A percentile compares a stretch with the other conserved stretches of the same genome.
Conservation (phyloP, 2,329 filamentous ascomycete genomes). For the Chlorencoelia australis region DNA sequence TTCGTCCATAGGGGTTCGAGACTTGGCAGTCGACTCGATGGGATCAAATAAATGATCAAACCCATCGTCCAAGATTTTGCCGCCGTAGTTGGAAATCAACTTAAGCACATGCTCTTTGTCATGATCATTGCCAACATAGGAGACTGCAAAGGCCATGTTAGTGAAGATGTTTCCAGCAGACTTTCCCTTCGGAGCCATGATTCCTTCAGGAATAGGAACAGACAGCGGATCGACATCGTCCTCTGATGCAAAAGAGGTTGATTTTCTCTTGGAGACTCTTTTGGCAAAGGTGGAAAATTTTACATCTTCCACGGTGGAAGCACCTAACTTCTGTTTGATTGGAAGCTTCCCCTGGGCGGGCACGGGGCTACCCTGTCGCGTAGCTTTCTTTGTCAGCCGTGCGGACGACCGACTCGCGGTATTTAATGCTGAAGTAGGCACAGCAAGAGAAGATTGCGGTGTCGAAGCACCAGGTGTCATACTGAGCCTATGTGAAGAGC, state of each 20-base stretch:
- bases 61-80: conserved; percentile 58
- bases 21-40: conserved; percentile 2
- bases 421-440: not conserved
- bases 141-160: conserved; percentile 82
- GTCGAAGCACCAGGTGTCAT: conserved; percentile 1
- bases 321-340: conserved; percentile 6
- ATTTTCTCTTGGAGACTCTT: conserved; percentile 17
- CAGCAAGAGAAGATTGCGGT: not conserved
- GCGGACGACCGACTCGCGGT: conserved; percentile 2
- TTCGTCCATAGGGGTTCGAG: conserved; percentile 7
- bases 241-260: conserved; percentile 5
- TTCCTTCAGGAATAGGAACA: conserved; percentile 1
- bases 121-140: conserved; percentile 47
- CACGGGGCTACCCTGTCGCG: too few species aligned
- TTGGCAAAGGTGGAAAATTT: conserved; percentile 5
- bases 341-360: not conserved
- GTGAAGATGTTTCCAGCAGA: conserved; percentile 45
- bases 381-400: too few species aligned
- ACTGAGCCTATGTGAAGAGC: not conserved
- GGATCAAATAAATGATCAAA: conserved; percentile 72
- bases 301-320: not conserved
- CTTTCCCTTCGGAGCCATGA: not conserved
- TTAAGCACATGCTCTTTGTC: conserved; percentile 48
- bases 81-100: conserved; percentile 62
- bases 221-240: conserved; percentile 20